phyloP scores from a whole-genome alignment of 345 rosid species.

The Conringia planisiliqua region DNA sequence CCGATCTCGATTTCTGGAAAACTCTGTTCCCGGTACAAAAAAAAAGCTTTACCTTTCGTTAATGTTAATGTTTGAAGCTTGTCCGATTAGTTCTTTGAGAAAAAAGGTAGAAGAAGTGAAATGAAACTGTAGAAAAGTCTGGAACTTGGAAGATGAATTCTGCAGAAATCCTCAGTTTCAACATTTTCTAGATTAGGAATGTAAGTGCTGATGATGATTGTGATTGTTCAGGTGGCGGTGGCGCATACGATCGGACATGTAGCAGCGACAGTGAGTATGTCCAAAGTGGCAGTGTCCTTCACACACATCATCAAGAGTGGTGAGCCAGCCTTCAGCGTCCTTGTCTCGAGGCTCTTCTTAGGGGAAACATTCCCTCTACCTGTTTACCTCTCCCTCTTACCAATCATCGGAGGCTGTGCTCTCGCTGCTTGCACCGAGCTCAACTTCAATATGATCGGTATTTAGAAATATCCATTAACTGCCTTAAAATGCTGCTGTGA shows the following conservation, averaged over 20 bases:
- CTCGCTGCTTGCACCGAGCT: constrained; percentile 90
- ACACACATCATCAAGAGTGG: constrained; percentile 96
- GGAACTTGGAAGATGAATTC: constrained; percentile 3
- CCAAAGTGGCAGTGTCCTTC: constrained; percentile 96
- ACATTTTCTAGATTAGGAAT: not conserved
- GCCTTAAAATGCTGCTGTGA: not conserved
- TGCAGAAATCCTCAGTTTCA: not conserved
- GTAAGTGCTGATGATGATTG: not conserved
- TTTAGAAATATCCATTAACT: not conserved
- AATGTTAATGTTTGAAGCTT: not conserved
- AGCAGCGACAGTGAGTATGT: constrained; percentile 97
- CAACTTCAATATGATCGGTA: constrained; percentile 89
- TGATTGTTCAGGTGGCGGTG: constrained; percentile 70
- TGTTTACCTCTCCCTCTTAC: constrained; percentile 77
- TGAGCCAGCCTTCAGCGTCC: constrained; percentile 90
- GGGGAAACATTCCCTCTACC: constrained; percentile 75
- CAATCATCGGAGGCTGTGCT: constrained; percentile 95
- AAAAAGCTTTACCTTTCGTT: not conserved
- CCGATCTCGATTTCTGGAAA: constrained; percentile 87
- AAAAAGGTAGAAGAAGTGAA: not conserved
- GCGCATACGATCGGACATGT: constrained; percentile 98
- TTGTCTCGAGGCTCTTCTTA: constrained; percentile 70
- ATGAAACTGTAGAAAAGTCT: not conserved
- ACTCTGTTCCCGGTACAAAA: constrained; percentile 71
- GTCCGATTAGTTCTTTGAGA: not conserved